phyloP scores from a whole-genome alignment of 805 yeast genomes.

The Saccharomycopsis javanensis region DNA sequence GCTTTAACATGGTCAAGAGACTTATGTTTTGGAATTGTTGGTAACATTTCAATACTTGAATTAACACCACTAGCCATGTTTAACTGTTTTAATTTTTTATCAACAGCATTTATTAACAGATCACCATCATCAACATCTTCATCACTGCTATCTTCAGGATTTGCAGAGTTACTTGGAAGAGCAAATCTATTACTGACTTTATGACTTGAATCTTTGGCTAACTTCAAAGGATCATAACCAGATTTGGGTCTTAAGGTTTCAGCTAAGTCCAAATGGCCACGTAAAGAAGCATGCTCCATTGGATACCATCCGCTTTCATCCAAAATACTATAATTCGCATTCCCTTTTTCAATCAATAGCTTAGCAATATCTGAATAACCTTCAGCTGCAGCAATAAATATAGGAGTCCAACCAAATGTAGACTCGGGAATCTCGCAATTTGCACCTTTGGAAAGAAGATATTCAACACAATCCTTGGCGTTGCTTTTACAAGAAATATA shows the following conservation, averaged over 20 bases:
- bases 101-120: background rate
- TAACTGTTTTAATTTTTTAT: background rate
- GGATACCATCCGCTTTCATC: slow-evolving; percentile 96
- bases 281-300: slow-evolving; percentile 87
- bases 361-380: slow-evolving; percentile 55
- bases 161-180: background rate
- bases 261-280: slow-evolving; percentile 76
- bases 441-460: slow-evolving; percentile 52
- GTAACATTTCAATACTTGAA: slow-evolving; percentile 22
- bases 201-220: slow-evolving; percentile 12
- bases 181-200: slow-evolving; percentile 14
- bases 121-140: background rate
- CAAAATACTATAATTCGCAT: slow-evolving; percentile 41
- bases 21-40: slow-evolving; percentile 6
- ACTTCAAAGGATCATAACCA: slow-evolving; percentile 29
- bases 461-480: slow-evolving; percentile 40
- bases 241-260: slow-evolving; percentile 43
- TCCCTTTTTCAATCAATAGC: slow-evolving; percentile 39
- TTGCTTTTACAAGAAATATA: slow-evolving; percentile 69
- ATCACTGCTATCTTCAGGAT: background rate
- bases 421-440: slow-evolving; percentile 65
- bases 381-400: slow-evolving; percentile 83
- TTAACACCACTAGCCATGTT: slow-evolving; percentile 11
- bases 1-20: background rate
- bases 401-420: slow-evolving; percentile 90